Base-by-base conservation (phyloP, 805 yeast genomes). In the Hanseniaspora meyeri region DNA sequence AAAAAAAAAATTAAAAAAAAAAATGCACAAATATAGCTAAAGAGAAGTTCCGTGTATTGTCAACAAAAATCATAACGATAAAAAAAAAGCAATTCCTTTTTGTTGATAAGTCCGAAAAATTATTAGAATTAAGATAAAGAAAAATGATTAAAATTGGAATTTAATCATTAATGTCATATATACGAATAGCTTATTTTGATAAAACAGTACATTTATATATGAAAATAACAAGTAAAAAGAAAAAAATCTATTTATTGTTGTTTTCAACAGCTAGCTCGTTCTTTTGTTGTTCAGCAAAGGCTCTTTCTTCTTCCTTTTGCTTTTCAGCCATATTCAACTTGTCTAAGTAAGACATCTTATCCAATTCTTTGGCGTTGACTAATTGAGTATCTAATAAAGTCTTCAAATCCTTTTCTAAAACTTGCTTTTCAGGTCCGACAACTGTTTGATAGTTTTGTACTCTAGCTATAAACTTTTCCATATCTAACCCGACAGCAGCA, bases 401-500 rank as follows among this genome's bases (percentile, higher is more conserved):
- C 55, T 62, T 66, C 63, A 63, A 66, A 61, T 59, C 49, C 14
- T 66, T 70, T 62, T 79, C 81, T 67, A 76, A 74, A 32, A 63
- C 65, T 52, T 66, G 64, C 60, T 76, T 72, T 55, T 74, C 77
- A 19, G 76, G 74, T 57, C 80, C 81, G 50, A 75, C 71, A 36
- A 73, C 66, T 64, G 70, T 72, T 59, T 80, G 79, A 63, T 82
- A 80, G 59, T 77, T 72, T 59, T 83, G 83, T 20, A 84, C 90
- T 52, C 79, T 74, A 54, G 75, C 73, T 63, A 83, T 66, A 67
- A 81, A 90, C 67, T 79, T 83, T 51, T 76, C 75, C 64, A 91
- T 72, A 66, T 87, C 83, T 17, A 77, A 72, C 3, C 97, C 97
- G 0, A 85, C 78, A 1, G 95, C 97, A 36, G 96, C 96, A 64